Evolutionary conservation across 345 rosid species (phyloP).

Genomic region (Diplotaxis tenuifolia): DNA sequence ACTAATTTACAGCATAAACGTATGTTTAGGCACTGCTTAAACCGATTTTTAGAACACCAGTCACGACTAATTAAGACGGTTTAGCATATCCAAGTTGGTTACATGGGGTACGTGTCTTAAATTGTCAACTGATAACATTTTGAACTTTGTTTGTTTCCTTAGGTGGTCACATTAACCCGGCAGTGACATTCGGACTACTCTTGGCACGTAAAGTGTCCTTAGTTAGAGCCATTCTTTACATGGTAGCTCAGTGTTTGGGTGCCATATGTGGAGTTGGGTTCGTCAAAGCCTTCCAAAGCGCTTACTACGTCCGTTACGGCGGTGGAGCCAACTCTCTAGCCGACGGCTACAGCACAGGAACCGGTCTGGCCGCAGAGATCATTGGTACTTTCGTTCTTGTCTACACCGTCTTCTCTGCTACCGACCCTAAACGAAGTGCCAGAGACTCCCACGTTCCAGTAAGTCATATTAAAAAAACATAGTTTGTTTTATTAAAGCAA

Average conservation of each 20-base stretch:
- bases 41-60: too few species aligned
- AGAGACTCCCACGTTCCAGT: slow-evolving; percentile 72
- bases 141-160: not conserved
- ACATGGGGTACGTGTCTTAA: not conserved
- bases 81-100: too few species aligned
- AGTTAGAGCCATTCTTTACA: slow-evolving; percentile 59
- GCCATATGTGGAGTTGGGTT: slow-evolving; percentile 70
- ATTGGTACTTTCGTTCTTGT: slow-evolving; percentile 69
- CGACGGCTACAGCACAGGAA: slow-evolving; percentile 51
- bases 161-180: slow-evolving; percentile 79
- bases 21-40: too few species aligned
- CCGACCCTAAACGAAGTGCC: slow-evolving; percentile 63
- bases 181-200: slow-evolving; percentile 63
- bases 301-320: slow-evolving; percentile 49
- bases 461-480: slow-evolving; percentile 18
- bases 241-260: slow-evolving; percentile 66
- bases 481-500: not conserved
- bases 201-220: slow-evolving; percentile 63
- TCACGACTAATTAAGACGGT: too few species aligned
- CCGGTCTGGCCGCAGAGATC: slow-evolving; percentile 65
- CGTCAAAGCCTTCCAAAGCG: slow-evolving; percentile 58
- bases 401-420: slow-evolving; percentile 66
- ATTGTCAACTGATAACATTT: not conserved
- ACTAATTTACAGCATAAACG: too few species aligned
- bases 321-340: slow-evolving; percentile 61